Conservation (phyloP, 176 grass and related monocot genomes). For the Oryza officinalis region DNA sequence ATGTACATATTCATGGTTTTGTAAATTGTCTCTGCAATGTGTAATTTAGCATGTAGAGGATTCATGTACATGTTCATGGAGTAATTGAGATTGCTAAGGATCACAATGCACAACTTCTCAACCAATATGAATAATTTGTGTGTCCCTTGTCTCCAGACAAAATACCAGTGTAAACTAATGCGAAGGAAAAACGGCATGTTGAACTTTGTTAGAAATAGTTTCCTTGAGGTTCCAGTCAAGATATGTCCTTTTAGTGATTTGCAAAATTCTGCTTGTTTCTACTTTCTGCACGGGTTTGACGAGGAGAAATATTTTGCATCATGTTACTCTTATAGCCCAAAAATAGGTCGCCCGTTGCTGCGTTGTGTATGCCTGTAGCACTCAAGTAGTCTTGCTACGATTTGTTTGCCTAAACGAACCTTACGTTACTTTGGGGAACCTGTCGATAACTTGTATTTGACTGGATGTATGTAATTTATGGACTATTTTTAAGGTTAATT, state of each 20-base stretch:
- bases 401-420: too few relatives aligned
- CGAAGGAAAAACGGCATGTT: not conserved
- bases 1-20: not conserved
- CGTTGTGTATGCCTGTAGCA: too few relatives aligned
- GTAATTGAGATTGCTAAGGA: not conserved
- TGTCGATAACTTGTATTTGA: too few relatives aligned
- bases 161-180: not conserved
- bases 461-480: too few relatives aligned
- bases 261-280: not conserved
- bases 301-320: too few relatives aligned
- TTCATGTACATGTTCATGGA: too few relatives aligned
- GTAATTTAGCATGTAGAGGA: not conserved
- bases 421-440: too few relatives aligned
- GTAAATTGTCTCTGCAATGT: not conserved
- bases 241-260: not conserved
- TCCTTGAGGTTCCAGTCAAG: not conserved
- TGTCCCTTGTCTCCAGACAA: not conserved
- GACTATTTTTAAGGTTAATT: too few relatives aligned
- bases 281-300: not conserved
- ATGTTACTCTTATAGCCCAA: too few relatives aligned
- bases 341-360: too few relatives aligned
- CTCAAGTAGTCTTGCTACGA: too few relatives aligned
- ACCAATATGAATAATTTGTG: not conserved
- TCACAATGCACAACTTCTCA: not conserved
- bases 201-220: not conserved